Base-by-base conservation (phyloP, 306 rosid genomes). In the Lathyrus sativus region DNA sequence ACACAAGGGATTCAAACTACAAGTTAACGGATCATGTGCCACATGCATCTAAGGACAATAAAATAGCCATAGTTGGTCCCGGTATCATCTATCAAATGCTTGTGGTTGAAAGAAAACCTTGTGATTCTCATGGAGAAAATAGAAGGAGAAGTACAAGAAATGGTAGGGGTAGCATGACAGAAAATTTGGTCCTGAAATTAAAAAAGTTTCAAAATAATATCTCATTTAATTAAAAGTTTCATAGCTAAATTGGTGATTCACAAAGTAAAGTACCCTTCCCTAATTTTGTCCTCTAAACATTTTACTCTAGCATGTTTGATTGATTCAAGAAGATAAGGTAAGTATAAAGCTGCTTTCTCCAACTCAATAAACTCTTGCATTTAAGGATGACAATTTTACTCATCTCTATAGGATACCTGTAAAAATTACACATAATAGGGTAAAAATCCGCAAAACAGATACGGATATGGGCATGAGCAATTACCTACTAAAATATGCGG, bases 61-160 rank as follows among this genome's bases (percentile, higher is more conserved):
- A 6, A 54, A 70, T 66, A 66, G 18, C 69, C 35, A 50, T 31
- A 1, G 19, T 46, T 58, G 81, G 92, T 75, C 87, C 78, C 65
- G 33, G 65, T 37, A 46, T 84, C 76, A 66, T 79, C 58, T 28
- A 48, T 29, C 78, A 42, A 31, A 48, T 78, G 62, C 67, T 62
- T 19, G 73, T 78, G 50, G 60, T 65, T 74, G 74, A 65, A 73
- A 39, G 53, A 65, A 64, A 70, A 56, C 44, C 67, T 73, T 9
- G 57, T 26, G 39, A 55, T 26, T 6, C 10, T 2, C 18, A 1
- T 11, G 39, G 28, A 28, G 38, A 14, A 42, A 19, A 69, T 22
- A 49, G 18, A 35, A 35, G 11, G 19, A 15, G 33, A 44, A 31
- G 4, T 38, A 33, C 38, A 8, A 53, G 35, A 64, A 26, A 54